phyloP scores from a whole-genome alignment of 495 filamentous ascomycete genomes.

The Niebla homalea region DNA sequence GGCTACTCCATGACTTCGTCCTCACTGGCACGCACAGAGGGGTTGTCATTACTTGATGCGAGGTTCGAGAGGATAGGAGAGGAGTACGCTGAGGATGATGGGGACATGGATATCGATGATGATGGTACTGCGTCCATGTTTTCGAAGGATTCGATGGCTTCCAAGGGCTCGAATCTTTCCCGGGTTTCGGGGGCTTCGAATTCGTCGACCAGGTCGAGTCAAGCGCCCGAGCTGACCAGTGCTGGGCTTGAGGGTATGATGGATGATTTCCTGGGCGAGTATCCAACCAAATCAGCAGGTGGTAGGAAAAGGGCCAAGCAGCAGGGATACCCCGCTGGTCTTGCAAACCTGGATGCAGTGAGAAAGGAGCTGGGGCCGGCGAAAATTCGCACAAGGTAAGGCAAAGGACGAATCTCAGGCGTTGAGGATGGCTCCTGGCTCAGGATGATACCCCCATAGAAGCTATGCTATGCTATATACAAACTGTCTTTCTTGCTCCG shows the following conservation, averaged over 20 bases:
- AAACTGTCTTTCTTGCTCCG: no score
- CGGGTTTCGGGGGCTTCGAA: slow-evolving; percentile 37
- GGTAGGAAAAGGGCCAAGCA: slow-evolving; percentile 77
- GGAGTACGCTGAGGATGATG: slow-evolving; percentile 63
- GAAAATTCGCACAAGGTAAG: slow-evolving; percentile 20
- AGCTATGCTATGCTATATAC: no score
- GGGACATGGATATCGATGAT: slow-evolving; percentile 31
- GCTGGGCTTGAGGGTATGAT: slow-evolving; percentile 77
- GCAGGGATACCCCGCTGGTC: slow-evolving; percentile 64
- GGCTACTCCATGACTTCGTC: slow-evolving; percentile 96
- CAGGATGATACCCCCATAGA: no score
- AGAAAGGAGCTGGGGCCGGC: slow-evolving; percentile 69
- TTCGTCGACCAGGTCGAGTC: slow-evolving; percentile 32
- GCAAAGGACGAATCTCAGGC: neutral
- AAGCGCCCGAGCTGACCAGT: slow-evolving; percentile 32
- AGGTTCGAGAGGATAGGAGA: slow-evolving; percentile 87
- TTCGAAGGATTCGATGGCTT: slow-evolving; percentile 35
- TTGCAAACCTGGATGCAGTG: slow-evolving; percentile 85
- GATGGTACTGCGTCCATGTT: slow-evolving; percentile 38
- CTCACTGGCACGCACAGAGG: slow-evolving; percentile 74
- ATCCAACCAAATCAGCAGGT: slow-evolving; percentile 39
- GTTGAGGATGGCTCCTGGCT: no score
- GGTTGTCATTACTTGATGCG: slow-evolving; percentile 70
- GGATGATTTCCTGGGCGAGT: slow-evolving; percentile 80
- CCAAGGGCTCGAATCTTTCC: slow-evolving; percentile 6